Conservation (phyloP, 169 alveolate species). For the Toxoplasma gondii region DNA sequence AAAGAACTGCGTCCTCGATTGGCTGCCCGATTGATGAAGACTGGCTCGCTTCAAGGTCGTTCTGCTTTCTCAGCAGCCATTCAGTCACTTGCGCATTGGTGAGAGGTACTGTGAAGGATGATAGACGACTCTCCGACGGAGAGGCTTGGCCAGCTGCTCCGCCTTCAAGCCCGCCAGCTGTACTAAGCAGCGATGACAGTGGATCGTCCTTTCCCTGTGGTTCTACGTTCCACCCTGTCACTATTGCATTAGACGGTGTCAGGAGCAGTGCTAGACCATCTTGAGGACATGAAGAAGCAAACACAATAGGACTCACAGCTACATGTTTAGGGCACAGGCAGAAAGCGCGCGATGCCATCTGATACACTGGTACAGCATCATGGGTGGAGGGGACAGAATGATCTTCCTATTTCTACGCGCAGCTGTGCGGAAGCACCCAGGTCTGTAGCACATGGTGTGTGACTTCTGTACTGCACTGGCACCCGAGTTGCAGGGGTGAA, state of each 20-base stretch:
- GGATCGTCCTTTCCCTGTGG: background rate
- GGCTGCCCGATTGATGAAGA: slow-evolving; percentile 5
- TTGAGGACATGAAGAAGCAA: background rate
- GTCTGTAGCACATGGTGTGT: too few relatives aligned
- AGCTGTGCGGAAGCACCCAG: too few relatives aligned
- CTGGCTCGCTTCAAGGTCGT: background rate
- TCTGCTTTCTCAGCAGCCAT: background rate
- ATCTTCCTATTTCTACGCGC: too few relatives aligned
- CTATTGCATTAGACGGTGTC: background rate
- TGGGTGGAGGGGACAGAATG: too few relatives aligned
- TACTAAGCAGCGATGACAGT: background rate
- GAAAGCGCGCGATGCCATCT: too few relatives aligned
- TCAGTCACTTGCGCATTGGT: background rate
- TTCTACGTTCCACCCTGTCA: background rate
- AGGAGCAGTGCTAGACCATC: background rate
- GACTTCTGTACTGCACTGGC: too few relatives aligned
- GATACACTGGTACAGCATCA: too few relatives aligned
- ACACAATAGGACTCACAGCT: background rate
- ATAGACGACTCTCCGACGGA: background rate
- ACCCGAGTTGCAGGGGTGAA: too few relatives aligned
- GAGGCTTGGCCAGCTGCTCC: background rate
- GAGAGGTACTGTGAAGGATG: background rate
- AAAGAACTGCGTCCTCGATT: background rate
- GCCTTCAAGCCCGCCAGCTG: background rate
- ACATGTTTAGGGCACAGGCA: too few relatives aligned